A percentile compares a stretch with the other conserved stretches of the same genome.
phyloP scores from a whole-genome alignment of 352 stramenopile species.

The Pythium plurisporium region DNA sequence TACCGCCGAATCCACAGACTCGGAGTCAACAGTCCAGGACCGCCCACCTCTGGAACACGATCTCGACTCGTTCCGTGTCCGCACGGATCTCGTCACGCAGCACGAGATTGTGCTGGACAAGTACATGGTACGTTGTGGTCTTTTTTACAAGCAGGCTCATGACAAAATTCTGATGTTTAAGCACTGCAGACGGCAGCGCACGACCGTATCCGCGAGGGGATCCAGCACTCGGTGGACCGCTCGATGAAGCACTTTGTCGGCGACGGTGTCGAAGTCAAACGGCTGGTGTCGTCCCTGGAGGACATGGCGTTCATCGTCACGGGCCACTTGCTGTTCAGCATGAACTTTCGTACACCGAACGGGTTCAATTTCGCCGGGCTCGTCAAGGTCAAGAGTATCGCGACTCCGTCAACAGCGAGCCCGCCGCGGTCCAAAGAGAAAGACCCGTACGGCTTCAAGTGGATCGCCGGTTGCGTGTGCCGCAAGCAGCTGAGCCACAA shows the following conservation, averaged over 20 bases:
- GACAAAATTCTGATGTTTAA: no score
- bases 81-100: constrained; percentile 41
- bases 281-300: constrained; percentile 46
- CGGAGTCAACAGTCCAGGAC: background rate
- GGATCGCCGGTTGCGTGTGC: constrained; percentile 94
- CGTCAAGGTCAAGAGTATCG: constrained; percentile 85
- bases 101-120: constrained; percentile 62
- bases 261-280: constrained; percentile 35
- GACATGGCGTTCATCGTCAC: constrained; percentile 76
- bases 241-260: constrained; percentile 26
- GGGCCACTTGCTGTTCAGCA: constrained; percentile 71
- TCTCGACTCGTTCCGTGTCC: constrained; percentile 26
- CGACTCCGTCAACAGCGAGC: constrained; percentile 23
- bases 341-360: constrained; percentile 67
- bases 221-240: constrained; percentile 36
- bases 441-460: constrained; percentile 88
- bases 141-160: no score
- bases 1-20: background rate
- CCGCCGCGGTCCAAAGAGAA: constrained; percentile 22
- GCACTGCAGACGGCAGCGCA: constrained; percentile 51
- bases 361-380: constrained; percentile 80
- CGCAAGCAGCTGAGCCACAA: constrained; percentile 97
- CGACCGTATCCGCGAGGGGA: constrained; percentile 52
- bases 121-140: constrained; percentile 75
- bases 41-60: constrained; percentile 16